phyloP scores from a whole-genome alignment of 495 filamentous ascomycete species.

The Aeminium ludgeri region DNA sequence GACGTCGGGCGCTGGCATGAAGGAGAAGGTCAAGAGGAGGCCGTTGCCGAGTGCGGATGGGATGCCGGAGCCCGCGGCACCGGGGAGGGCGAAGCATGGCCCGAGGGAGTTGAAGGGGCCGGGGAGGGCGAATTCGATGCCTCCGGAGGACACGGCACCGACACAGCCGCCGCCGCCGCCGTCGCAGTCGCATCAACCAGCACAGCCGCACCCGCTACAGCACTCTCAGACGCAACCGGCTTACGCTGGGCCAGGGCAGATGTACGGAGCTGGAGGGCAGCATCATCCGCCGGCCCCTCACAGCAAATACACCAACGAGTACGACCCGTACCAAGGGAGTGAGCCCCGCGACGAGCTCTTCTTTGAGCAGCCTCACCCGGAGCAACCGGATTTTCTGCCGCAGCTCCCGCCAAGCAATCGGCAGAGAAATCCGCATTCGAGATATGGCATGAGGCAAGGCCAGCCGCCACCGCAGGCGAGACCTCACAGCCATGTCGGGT shows the following conservation, averaged over 20 bases:
- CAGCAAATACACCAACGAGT: constrained; percentile 3
- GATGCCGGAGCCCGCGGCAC: constrained; percentile 17
- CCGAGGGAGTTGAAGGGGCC: constrained; percentile 12
- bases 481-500: constrained; percentile 5
- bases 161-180: background rate
- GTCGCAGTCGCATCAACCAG: background rate
- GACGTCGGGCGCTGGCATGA: background rate
- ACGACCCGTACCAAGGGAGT: constrained; percentile 1
- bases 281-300: background rate
- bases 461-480: constrained; percentile 1
- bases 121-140: constrained; percentile 10
- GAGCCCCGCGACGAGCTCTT: background rate
- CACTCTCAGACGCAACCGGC: background rate
- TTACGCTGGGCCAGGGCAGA: background rate
- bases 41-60: constrained; percentile 52
- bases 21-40: constrained; percentile 30
- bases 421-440: background rate
- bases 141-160: constrained; percentile 2
- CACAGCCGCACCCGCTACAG: background rate
- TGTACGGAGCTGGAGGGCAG: background rate
- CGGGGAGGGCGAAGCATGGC: constrained; percentile 20
- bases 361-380: constrained; percentile 1
- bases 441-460: background rate
- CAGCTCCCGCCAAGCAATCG: constrained; percentile 14
- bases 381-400: constrained; percentile 13